A percentile compares a stretch with the other conserved stretches of the same genome.
Conservation (phyloP, 306 rosid species). For the Morella rubra region DNA sequence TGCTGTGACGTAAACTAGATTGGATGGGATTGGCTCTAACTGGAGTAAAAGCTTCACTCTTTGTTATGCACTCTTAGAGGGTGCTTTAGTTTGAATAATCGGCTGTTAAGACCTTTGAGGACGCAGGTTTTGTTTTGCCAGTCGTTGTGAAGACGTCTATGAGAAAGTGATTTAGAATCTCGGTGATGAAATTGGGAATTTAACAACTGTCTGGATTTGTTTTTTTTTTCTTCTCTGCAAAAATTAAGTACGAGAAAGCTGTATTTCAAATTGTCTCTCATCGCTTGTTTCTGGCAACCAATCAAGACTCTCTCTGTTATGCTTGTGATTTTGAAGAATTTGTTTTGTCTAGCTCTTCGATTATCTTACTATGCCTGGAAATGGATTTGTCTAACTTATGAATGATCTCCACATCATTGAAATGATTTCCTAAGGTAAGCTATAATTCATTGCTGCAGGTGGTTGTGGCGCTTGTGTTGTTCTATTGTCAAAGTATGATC, state of each 20-base stretch:
- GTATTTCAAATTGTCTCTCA: background rate
- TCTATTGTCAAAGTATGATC: slow-evolving; percentile 75
- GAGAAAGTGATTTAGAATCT: background rate
- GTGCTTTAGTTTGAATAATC: slow-evolving; percentile 4
- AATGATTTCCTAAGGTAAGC: slow-evolving; percentile 6
- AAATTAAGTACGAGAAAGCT: background rate
- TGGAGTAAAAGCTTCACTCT: background rate
- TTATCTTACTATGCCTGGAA: background rate
- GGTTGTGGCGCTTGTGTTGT: slow-evolving; percentile 97
- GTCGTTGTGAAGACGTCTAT: background rate
- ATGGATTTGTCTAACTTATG: background rate
- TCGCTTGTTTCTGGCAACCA: background rate
- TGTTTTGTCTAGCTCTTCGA: background rate
- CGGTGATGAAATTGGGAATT: background rate
- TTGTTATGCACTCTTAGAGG: background rate
- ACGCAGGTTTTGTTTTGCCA: background rate
- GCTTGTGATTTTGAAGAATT: background rate
- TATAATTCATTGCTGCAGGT: slow-evolving; percentile 46
- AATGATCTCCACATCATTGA: background rate
- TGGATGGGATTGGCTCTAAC: background rate
- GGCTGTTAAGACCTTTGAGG: background rate
- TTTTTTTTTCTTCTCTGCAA: background rate
- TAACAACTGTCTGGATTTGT: background rate
- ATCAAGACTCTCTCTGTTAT: background rate
- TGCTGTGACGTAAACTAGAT: background rate